These are phyloP conservation scores for Nemania abortiva DNA, from an alignment of 2,329 filamentous ascomycete species.

Conservation along the genomic window DNA sequence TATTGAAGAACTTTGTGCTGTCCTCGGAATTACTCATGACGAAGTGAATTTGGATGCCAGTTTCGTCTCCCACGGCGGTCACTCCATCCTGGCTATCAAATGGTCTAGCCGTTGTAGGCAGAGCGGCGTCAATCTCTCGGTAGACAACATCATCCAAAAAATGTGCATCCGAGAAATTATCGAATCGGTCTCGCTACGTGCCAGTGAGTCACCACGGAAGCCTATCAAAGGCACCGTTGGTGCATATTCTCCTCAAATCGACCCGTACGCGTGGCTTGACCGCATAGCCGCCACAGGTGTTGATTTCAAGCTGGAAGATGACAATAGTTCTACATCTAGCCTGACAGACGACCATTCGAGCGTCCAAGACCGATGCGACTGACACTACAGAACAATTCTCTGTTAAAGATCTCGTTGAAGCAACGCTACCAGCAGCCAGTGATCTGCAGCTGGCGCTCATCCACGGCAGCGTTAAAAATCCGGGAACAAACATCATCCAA, in stretches of 20 bases:
- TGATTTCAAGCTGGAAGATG: background rate
- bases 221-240: background rate
- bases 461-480: slow-evolving; percentile 5
- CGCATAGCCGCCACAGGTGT: background rate
- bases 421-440: background rate
- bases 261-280: background rate
- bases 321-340: background rate
- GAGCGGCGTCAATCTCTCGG: background rate
- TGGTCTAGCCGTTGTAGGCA: background rate
- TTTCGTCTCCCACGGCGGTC: background rate
- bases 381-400: background rate
- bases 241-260: background rate
- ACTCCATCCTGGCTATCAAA: background rate
- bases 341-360: background rate
- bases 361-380: background rate
- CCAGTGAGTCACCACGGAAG: background rate
- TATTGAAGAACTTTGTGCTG: background rate
- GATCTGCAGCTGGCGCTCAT: slow-evolving; percentile 20
- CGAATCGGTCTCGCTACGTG: background rate
- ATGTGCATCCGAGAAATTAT: background rate
- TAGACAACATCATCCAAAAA: background rate
- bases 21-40: background rate
- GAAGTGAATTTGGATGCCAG: background rate
- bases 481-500: slow-evolving; percentile 17
- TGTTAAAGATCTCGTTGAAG: background rate